Conservation (phyloP, 108 stramenopile genomes). For the Fistulifera solaris region DNA sequence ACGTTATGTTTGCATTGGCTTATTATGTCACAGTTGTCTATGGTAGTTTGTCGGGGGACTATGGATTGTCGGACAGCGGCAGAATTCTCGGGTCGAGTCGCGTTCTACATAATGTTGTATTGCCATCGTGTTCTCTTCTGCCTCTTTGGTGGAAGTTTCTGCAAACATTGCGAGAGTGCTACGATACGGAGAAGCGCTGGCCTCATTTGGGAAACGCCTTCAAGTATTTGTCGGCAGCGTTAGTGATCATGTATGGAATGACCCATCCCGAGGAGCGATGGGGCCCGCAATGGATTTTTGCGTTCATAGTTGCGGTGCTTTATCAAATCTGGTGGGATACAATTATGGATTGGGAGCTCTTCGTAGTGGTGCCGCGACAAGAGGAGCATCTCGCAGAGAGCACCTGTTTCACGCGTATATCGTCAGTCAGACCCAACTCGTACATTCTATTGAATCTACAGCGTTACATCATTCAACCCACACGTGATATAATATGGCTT, state of each 20-base stretch:
- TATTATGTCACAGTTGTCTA: constrained; percentile 67
- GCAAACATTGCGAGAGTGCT: constrained; percentile 75
- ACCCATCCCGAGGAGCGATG: constrained; percentile 68
- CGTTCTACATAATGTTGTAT: constrained; percentile 66
- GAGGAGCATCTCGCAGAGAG: constrained; percentile 2
- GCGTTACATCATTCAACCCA: constrained; percentile 30
- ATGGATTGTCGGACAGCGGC: constrained; percentile 48
- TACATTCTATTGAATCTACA: constrained; percentile 20
- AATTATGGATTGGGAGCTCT: constrained; percentile 79
- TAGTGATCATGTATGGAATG: constrained; percentile 80
- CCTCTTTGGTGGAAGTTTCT: constrained; percentile 72
- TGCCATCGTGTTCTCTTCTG: constrained; percentile 62
- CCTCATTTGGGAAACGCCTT: constrained; percentile 76
- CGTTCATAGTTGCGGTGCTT: constrained; percentile 39
- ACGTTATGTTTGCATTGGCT: constrained; percentile 61
- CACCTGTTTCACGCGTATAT: constrained; percentile 25
- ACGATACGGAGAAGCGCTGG: constrained; percentile 71
- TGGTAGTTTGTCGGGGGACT: constrained; percentile 46
- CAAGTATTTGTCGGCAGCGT: constrained; percentile 67
- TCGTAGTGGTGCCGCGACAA: constrained; percentile 45
- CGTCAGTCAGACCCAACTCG: constrained; percentile 42
- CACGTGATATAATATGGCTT: constrained; percentile 11
- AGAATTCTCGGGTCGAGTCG: constrained; percentile 46
- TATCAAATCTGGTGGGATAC: constrained; percentile 86
- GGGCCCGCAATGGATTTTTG: constrained; percentile 44